Percentiles rank a stretch among this genome's conserved stretches.
Conservation (phyloP, 2,329 filamentous ascomycete species). For the Diaporthe longicolla region DNA sequence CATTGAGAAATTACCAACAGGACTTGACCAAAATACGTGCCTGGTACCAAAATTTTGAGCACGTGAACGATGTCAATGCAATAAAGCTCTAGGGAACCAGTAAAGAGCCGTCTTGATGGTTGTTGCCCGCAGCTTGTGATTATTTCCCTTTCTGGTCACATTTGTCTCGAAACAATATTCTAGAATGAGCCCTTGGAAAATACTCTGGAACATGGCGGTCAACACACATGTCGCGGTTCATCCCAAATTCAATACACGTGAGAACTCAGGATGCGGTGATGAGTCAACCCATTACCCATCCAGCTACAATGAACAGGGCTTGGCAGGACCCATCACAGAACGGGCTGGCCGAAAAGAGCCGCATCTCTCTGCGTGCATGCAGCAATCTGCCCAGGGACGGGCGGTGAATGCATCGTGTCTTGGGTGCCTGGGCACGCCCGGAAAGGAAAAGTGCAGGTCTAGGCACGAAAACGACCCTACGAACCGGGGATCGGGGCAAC, state of each 20-base stretch:
- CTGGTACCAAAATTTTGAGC: not conserved
- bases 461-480: not conserved
- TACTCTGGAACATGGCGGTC: not conserved
- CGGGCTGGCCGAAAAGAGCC: conserved; percentile 25
- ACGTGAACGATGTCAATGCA: not conserved
- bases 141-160: too few relatives aligned
- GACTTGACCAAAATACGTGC: not conserved
- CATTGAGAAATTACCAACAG: not conserved
- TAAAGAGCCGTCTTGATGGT: not conserved
- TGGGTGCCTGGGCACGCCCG: not conserved
- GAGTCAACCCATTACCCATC: not conserved
- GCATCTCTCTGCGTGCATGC: not conserved
- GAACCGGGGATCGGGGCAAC: not conserved
- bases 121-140: not conserved
- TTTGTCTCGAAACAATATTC: not conserved
- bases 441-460: not conserved
- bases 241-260: not conserved
- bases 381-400: not conserved
- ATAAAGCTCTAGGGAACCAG: not conserved
- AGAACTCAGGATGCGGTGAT: not conserved
- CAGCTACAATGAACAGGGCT: not conserved
- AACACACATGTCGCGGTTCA: not conserved
- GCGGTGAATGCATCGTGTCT: not conserved
- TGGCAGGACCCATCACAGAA: not conserved
- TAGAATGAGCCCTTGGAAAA: not conserved